phyloP scores from a whole-genome alignment of 306 rosid species.

The Parietaria judaica region DNA sequence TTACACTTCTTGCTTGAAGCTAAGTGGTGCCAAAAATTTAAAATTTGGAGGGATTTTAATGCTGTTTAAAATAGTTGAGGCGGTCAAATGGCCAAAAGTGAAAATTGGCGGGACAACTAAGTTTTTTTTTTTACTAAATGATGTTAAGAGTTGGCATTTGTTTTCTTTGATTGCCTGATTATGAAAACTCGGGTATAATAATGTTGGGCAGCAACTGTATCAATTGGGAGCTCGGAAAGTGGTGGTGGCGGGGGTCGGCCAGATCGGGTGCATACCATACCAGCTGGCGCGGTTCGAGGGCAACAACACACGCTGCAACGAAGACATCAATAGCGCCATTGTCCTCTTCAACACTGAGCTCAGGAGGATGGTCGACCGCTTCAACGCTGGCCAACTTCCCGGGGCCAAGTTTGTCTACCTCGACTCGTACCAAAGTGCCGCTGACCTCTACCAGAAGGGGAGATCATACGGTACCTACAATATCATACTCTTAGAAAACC shows the following conservation, averaged over 20 bases:
- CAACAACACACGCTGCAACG: slow-evolving; percentile 62
- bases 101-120: too few species aligned
- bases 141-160: background rate
- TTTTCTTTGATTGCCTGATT: background rate
- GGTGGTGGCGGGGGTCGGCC: slow-evolving; percentile 67
- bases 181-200: background rate
- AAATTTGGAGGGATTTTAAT: too few species aligned
- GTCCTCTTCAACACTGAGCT: slow-evolving; percentile 63
- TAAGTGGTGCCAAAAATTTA: too few species aligned
- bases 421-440: slow-evolving; percentile 56
- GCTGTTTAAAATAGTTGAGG: too few species aligned
- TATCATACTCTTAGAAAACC: too few species aligned
- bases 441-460: slow-evolving; percentile 43
- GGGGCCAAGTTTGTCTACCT: slow-evolving; percentile 78
- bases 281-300: slow-evolving; percentile 58
- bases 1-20: too few species aligned
- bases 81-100: too few species aligned
- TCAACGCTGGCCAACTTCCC: slow-evolving; percentile 60
- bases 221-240: slow-evolving; percentile 81
- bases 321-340: slow-evolving; percentile 64
- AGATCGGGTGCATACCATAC: slow-evolving; percentile 89
- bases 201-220: slow-evolving; percentile 48
- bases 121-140: background rate
- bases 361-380: slow-evolving; percentile 40
- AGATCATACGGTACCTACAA: slow-evolving; percentile 43